phyloP scores from a whole-genome alignment of 345 rosid species.

The Eucalyptus melliodora region DNA sequence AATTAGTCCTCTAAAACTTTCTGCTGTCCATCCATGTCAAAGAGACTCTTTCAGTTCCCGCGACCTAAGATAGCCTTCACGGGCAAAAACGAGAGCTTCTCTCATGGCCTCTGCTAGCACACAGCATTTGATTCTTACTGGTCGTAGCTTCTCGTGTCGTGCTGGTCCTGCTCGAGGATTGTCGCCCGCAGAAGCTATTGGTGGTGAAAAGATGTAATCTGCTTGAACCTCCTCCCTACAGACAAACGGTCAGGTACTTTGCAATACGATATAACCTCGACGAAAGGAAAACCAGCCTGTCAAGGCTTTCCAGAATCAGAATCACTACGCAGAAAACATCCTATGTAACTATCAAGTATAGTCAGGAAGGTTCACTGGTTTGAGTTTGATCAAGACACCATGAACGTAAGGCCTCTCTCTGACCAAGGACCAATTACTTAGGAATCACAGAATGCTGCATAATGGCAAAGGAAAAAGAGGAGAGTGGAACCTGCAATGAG shows the following conservation, averaged over 20 bases:
- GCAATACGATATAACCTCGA: neutral
- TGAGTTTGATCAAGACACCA: neutral
- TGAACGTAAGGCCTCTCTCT: neutral
- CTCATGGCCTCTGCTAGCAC: too few relatives aligned
- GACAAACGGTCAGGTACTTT: neutral
- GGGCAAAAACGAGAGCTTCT: too few relatives aligned
- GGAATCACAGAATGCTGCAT: neutral
- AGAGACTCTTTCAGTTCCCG: too few relatives aligned
- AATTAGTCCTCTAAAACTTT: neutral
- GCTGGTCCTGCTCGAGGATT: neutral
- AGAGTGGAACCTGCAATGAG: neutral
- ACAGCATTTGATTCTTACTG: neutral
- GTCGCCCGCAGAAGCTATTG: neutral
- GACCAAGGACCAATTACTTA: neutral
- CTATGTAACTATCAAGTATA: neutral
- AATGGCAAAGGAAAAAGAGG: neutral
- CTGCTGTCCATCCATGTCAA: neutral
- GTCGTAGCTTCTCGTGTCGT: neutral
- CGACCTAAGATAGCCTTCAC: too few relatives aligned
- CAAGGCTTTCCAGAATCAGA: neutral
- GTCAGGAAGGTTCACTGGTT: neutral
- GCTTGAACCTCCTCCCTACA: neutral
- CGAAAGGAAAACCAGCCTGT: neutral
- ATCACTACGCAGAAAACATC: neutral
- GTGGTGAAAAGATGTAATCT: neutral